Percentiles rank a stretch among this genome's conserved stretches.
Evolutionary conservation across 306 rosid species (phyloP).

Genomic region (Fragaria nilgerrensis): DNA sequence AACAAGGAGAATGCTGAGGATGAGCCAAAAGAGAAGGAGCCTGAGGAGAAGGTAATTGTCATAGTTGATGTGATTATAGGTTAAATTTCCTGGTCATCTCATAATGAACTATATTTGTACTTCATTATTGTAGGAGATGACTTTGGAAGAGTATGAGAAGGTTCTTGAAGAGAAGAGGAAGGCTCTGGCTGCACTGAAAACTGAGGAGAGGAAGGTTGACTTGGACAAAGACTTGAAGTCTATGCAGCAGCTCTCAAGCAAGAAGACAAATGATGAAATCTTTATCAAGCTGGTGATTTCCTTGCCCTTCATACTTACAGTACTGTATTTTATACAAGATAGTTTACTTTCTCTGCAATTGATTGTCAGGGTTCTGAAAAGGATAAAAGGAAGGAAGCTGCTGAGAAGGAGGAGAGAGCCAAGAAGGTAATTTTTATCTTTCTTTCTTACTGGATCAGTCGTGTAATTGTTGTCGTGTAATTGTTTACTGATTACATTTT

Average conservation of each 20-base stretch:
- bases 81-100: background rate
- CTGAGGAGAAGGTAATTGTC: constrained; percentile 73
- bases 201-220: constrained; percentile 79
- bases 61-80: background rate
- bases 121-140: constrained; percentile 70
- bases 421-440: constrained; percentile 56
- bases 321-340: background rate
- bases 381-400: constrained; percentile 79
- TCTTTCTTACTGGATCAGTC: no score
- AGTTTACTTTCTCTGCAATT: background rate
- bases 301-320: background rate
- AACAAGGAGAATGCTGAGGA: constrained; percentile 65
- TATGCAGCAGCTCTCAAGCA: constrained; percentile 81
- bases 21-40: constrained; percentile 74
- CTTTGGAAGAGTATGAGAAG: constrained; percentile 88
- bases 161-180: constrained; percentile 86
- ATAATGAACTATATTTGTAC: no score
- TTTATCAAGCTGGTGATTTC: constrained; percentile 70
- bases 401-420: constrained; percentile 84
- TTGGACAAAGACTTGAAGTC: constrained; percentile 58
- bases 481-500: background rate
- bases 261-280: constrained; percentile 71
- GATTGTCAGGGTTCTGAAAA: constrained; percentile 73
- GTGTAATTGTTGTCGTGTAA: background rate
- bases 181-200: constrained; percentile 57